Evolutionary conservation across 495 filamentous ascomycete species (phyloP).

Genomic region (Durotheca rogersii): DNA sequence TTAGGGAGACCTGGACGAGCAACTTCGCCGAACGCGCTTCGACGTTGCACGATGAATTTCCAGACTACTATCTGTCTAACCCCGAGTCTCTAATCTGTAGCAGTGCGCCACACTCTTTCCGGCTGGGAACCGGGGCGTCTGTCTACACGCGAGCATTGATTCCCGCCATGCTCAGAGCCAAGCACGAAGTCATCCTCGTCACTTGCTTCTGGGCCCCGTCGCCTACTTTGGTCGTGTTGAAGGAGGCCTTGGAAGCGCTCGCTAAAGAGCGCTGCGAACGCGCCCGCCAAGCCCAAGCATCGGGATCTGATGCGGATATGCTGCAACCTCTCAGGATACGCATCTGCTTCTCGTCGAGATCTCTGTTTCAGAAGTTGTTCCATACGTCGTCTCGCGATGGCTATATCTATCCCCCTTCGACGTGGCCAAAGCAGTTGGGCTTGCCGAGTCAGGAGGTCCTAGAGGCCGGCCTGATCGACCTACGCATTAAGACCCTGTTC

Average conservation of each 20-base stretch:
- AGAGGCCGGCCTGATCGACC: slow-evolving; percentile 52
- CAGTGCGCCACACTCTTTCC: slow-evolving; percentile 47
- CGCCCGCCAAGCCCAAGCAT: slow-evolving; percentile 17
- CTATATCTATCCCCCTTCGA: slow-evolving; percentile 54
- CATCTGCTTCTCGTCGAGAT: slow-evolving; percentile 66
- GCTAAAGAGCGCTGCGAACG: slow-evolving; percentile 42
- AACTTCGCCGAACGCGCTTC: slow-evolving; percentile 4
- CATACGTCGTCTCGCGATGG: slow-evolving; percentile 59
- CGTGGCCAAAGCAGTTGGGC: slow-evolving; percentile 59
- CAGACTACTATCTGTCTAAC: slow-evolving; percentile 35
- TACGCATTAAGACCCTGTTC: slow-evolving; percentile 69
- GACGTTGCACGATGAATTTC: slow-evolving; percentile 26
- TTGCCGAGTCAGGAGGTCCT: slow-evolving; percentile 56
- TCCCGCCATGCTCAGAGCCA: slow-evolving; percentile 56
- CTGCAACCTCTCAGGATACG: slow-evolving; percentile 47
- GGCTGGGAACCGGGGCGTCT: slow-evolving; percentile 58
- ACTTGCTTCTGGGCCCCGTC: slow-evolving; percentile 78
- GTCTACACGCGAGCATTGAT: slow-evolving; percentile 54
- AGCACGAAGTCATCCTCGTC: slow-evolving; percentile 65
- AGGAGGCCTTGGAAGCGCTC: slow-evolving; percentile 50
- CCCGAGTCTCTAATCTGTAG: slow-evolving; percentile 44
- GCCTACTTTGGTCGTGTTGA: slow-evolving; percentile 50
- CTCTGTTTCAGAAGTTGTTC: slow-evolving; percentile 67
- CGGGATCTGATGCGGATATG: slow-evolving; percentile 7
- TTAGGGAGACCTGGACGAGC: slow-evolving; percentile 26